phyloP scores from a whole-genome alignment of 345 rosid genomes.

The Eucalyptus coolabah region DNA sequence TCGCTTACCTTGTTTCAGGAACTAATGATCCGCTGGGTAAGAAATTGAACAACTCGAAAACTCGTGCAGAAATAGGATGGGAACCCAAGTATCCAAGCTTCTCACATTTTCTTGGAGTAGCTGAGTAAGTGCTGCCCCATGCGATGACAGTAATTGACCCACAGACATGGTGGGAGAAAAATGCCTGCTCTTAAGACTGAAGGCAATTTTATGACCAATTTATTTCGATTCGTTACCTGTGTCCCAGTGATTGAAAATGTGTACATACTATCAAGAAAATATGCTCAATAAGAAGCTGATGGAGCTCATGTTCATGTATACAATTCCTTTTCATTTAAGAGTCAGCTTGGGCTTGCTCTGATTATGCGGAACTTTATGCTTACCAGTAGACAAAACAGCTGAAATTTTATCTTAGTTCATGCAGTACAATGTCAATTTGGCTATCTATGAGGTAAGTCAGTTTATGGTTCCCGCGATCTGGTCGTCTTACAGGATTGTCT shows the following conservation, averaged over 20 bases:
- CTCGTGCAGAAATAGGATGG: conserved; percentile 76
- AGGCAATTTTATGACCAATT: background rate
- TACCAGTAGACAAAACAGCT: background rate
- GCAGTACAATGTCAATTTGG: background rate
- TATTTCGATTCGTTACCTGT: background rate
- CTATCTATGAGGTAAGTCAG: background rate
- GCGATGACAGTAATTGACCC: background rate
- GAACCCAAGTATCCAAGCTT: conserved; percentile 85
- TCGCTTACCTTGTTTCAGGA: conserved; percentile 34
- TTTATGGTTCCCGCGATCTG: background rate
- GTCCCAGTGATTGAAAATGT: background rate
- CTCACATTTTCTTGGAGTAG: conserved; percentile 57
- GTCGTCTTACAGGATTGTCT: background rate
- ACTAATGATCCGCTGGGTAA: conserved; percentile 76
- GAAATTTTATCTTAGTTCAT: background rate
- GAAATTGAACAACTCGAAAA: conserved; percentile 67
- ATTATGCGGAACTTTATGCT: background rate
- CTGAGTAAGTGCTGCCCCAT: conserved; percentile 1
- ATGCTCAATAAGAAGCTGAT: background rate
- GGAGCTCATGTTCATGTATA: background rate
- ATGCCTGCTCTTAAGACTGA: background rate
- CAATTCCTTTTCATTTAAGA: background rate
- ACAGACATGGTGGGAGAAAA: background rate
- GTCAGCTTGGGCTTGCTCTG: background rate
- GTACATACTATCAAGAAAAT: background rate